Percentiles rank a stretch among this genome's conserved stretches.
Conservation (phyloP, 495 filamentous ascomycete species). For the Penicillium robsamsonii region DNA sequence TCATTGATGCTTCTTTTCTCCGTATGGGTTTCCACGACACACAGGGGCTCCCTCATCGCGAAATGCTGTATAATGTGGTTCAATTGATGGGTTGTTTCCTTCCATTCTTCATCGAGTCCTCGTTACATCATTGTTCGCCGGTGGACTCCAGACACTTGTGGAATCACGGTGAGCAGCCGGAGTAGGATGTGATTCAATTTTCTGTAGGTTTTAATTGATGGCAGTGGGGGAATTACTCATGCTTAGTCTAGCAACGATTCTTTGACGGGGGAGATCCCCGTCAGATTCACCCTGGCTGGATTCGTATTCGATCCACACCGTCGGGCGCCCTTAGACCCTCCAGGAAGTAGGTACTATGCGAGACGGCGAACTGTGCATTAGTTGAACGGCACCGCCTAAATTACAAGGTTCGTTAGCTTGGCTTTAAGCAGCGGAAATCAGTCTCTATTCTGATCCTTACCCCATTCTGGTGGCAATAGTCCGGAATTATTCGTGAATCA, state of each 20-base stretch:
- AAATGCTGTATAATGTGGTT: neutral
- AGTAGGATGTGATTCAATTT: conserved; percentile 4
- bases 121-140: conserved; percentile 9
- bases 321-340: conserved; percentile 29
- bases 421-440: conserved; percentile 18
- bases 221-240: conserved; percentile 2
- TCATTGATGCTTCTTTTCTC: conserved; percentile 2
- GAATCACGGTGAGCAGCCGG: neutral
- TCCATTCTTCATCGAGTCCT: neutral
- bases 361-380: conserved; percentile 23
- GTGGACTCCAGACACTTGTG: neutral
- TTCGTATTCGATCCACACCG: conserved; percentile 25
- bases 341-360: conserved; percentile 26
- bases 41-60: neutral
- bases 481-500: conserved; percentile 19
- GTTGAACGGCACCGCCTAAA: conserved; percentile 22
- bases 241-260: conserved; percentile 2
- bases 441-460: conserved; percentile 21
- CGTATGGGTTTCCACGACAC: neutral
- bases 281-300: conserved; percentile 16
- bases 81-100: neutral
- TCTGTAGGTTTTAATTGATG: conserved; percentile 17
- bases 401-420: conserved; percentile 26
- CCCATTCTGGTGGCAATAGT: conserved; percentile 13
- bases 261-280: neutral